These are phyloP conservation scores for Vigna mungo DNA, from an alignment of 306 rosid species.

Conservation along the genomic window DNA sequence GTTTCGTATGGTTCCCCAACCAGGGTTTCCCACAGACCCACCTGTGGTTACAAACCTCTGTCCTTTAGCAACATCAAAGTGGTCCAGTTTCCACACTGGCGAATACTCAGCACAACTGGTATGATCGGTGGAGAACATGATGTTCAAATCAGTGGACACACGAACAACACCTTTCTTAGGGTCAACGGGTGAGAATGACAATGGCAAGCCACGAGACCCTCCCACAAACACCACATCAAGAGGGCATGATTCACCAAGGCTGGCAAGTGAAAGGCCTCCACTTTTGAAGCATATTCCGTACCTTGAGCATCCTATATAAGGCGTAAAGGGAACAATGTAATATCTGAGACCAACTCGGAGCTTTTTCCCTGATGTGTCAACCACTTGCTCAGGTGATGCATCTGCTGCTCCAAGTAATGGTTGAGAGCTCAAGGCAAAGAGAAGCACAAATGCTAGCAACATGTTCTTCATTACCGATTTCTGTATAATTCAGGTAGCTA, in stretches of 20 bases:
- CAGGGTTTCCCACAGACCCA: conserved; percentile 48
- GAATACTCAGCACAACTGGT: conserved; percentile 28
- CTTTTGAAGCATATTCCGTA: background rate
- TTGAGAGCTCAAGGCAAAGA: conserved; percentile 3
- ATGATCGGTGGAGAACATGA: conserved; percentile 31
- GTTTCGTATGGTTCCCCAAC: conserved; percentile 43
- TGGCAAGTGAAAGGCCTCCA: conserved; percentile 3
- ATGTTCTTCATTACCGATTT: conserved; percentile 26
- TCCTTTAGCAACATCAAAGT: conserved; percentile 19
- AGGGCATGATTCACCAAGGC: conserved; percentile 41
- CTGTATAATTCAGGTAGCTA: background rate
- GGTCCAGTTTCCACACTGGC: conserved; percentile 52
- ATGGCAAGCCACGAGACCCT: conserved; percentile 42
- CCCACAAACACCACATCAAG: conserved; percentile 47
- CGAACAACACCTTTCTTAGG: conserved; percentile 44
- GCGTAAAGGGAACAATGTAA: conserved; percentile 6
- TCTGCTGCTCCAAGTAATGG: conserved; percentile 22
- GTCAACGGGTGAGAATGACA: conserved; percentile 45
- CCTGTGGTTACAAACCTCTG: conserved; percentile 52
- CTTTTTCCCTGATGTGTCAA: conserved; percentile 44
- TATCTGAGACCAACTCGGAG: conserved; percentile 34
- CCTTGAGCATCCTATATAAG: background rate
- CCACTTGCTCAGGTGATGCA: conserved; percentile 38
- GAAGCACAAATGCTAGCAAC: background rate
- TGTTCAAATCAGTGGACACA: conserved; percentile 54